phyloP scores from a whole-genome alignment of 257 asterid species.

The Thymus quinquecostatus region DNA sequence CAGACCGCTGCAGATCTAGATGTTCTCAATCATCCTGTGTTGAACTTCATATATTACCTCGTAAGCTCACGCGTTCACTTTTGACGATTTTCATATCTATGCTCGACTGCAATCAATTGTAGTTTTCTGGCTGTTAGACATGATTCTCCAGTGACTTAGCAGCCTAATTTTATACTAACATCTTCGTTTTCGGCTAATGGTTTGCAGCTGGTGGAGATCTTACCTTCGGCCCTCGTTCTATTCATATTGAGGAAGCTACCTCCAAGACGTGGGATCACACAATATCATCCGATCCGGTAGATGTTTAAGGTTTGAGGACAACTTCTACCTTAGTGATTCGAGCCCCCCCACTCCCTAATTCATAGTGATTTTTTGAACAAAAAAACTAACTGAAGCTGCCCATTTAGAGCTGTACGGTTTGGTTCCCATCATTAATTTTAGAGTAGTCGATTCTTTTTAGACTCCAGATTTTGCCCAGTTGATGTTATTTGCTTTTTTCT shows the following conservation, averaged over 20 bases:
- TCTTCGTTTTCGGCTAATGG: background rate
- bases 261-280: conserved; percentile 28
- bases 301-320: background rate
- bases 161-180: background rate
- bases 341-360: background rate
- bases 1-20: conserved; percentile 86
- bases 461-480: too few species aligned
- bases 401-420: background rate
- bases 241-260: conserved; percentile 31
- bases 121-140: background rate
- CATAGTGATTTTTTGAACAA: background rate
- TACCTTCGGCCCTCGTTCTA: conserved; percentile 30
- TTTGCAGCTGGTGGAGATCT: conserved; percentile 33
- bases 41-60: conserved; percentile 79
- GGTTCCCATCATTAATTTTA: conserved; percentile 6
- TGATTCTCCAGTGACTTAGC: background rate
- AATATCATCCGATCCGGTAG: conserved; percentile 30
- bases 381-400: background rate
- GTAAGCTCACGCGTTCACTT: conserved; percentile 45
- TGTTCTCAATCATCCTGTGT: conserved; percentile 83
- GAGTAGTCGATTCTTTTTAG: background rate
- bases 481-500: background rate
- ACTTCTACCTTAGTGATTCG: background rate
- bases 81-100: background rate
- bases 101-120: background rate